These are phyloP conservation scores for Bassia scoparia DNA, from an alignment of 148 eudicot genomes.

Conservation along the genomic window DNA sequence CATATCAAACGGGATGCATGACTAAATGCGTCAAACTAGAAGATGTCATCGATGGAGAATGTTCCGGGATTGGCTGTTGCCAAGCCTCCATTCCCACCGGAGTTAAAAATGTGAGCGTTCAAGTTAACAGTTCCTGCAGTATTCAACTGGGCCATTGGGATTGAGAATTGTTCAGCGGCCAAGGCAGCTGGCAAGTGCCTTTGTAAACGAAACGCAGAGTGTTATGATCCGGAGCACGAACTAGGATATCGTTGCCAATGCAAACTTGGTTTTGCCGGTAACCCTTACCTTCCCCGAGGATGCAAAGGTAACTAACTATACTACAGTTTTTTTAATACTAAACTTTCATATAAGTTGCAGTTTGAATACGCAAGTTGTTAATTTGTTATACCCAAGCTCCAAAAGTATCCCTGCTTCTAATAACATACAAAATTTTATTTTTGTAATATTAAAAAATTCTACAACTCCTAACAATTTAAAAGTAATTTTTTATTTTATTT, in stretches of 20 bases:
- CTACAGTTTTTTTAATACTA: too few species aligned
- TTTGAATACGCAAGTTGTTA: too few species aligned
- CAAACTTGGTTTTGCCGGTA: slow-evolving; percentile 11
- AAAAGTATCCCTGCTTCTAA: too few species aligned
- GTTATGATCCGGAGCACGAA: background rate
- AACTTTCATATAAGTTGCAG: too few species aligned
- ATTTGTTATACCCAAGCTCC: too few species aligned
- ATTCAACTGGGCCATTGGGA: slow-evolving; percentile 23
- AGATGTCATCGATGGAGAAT: background rate
- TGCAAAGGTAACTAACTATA: slow-evolving; percentile 13
- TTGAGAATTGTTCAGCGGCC: background rate
- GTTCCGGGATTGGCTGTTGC: background rate
- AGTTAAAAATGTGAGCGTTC: too few species aligned
- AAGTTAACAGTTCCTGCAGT: background rate
- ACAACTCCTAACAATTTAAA: too few species aligned
- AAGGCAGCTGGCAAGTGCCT: background rate
- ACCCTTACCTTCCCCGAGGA: slow-evolving; percentile 21
- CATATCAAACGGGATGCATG: background rate
- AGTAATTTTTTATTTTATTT: too few species aligned
- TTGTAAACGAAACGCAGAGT: slow-evolving; percentile 12
- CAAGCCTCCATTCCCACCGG: background rate
- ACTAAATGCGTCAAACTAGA: background rate
- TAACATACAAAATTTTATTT: too few species aligned
- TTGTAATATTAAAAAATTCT: too few species aligned
- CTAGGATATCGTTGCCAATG: slow-evolving; percentile 14